Evolutionary conservation across 2,329 filamentous ascomycete species (phyloP), one percentile per base, ranked within the genome.

Genomic region (Neonectria hederae): DNA sequence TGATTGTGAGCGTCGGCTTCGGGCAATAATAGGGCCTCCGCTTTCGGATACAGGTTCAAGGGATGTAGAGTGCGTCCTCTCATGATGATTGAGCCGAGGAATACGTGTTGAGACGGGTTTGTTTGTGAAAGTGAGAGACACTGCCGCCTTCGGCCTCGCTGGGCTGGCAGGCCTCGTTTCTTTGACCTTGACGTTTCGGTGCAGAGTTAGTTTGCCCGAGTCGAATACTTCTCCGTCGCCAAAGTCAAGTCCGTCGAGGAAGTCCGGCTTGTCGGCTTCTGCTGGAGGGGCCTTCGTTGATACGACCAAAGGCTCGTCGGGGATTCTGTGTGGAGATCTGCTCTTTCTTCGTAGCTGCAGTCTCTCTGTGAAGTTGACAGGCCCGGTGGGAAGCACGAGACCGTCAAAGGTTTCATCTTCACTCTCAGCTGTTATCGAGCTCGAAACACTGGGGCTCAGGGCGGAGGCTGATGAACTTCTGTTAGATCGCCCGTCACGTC

Each of bases 1-100:
- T 3, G 90, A 92, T 66, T 88, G 87, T 45, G 91, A 88, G 61
- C 88, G 86, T 68, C 83, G 84, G 17, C 82, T 81, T 65, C 85
- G 87, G 56, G 83, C 81, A 52, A 92, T 86, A 21, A 92, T 86
- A 21, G 92, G 88, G 4, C 90, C 93, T 54, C 94, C 94, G 69
- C 90, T 94, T 80, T 98, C 95, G 42, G 93, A 97, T 6, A 98
- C 94, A 22, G 95, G 94, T 75, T 97, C 95, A n/a, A 98, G 85
- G 19, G 91, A 90, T 11, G 79, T 80, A 9, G 92, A 92, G 70
- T 89, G 87, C 5, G 90, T 87, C 57, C 91, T 86, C 74, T 93
- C 91, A 77, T 92, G 90, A 65, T 84, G 90, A 64, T 84, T 85
- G 38, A 94, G 91, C 55, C 94, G 88, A 40, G 95, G 94, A 65